Evolutionary conservation across 192 early-diverging fungal genomes (phyloP).

Genomic region (Gigaspora rosea): DNA sequence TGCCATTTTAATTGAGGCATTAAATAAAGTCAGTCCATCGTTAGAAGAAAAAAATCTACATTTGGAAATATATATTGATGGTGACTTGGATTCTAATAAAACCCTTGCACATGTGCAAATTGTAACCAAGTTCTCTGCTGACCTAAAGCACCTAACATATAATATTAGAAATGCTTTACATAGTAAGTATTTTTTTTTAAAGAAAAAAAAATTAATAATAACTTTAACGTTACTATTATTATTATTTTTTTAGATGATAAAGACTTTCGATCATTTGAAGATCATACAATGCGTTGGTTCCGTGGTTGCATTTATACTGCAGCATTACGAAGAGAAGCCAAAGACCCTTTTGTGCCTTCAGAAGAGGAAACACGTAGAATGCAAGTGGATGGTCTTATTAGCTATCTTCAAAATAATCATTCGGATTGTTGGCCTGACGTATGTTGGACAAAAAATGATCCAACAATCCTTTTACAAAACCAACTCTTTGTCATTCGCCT

Average conservation of each 20-base stretch:
- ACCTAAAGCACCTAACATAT: background rate
- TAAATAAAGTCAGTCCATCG: background rate
- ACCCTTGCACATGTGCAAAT: background rate
- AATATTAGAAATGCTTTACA: conserved; percentile 1
- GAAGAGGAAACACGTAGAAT: background rate
- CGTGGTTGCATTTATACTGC: background rate
- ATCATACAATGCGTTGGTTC: background rate
- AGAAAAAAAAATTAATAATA: background rate
- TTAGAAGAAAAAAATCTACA: background rate
- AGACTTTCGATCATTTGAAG: background rate
- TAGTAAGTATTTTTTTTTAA: background rate
- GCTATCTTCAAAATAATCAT: background rate
- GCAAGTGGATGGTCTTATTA: background rate
- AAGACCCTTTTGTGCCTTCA: background rate
- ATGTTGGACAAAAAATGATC: conserved; percentile 6
- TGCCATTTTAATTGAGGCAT: background rate
- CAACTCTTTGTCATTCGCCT: background rate
- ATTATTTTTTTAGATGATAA: background rate
- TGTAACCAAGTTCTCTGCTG: background rate
- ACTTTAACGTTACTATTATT: background rate
- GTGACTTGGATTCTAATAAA: background rate
- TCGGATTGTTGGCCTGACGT: background rate
- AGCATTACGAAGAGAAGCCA: background rate
- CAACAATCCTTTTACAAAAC: background rate
- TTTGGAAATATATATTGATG: background rate